Percentiles rank a stretch among this genome's conserved stretches.
Evolutionary conservation across 2,329 filamentous ascomycete genomes (phyloP).

Genomic region (Xylariaceae sp.): DNA sequence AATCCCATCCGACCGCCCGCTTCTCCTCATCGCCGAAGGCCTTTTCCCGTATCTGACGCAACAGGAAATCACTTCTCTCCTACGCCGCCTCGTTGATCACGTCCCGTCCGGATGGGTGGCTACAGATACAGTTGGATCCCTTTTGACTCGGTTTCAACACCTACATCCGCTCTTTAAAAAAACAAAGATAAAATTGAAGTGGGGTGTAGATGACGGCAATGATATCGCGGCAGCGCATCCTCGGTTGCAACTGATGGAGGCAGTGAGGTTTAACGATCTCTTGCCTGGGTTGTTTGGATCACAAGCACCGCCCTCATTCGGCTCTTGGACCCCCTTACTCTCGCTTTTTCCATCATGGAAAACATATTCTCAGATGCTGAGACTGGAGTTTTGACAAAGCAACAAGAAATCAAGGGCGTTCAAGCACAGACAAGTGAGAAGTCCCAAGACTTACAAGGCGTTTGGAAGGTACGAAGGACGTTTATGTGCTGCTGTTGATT

Average conservation of each 20-base stretch:
- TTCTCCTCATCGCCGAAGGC: conserved; percentile 22
- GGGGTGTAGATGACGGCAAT: conserved; percentile 14
- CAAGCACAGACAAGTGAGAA: not conserved
- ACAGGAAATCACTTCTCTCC: conserved; percentile 16
- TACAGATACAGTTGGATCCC: conserved; percentile 11
- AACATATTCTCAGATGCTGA: conserved; percentile 12
- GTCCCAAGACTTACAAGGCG: too few relatives aligned
- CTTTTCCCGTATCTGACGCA: conserved; percentile 21
- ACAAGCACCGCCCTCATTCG: conserved; percentile 9
- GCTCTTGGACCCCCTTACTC: conserved; percentile 10
- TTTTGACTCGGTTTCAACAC: conserved; percentile 7
- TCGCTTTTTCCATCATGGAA: conserved; percentile 12
- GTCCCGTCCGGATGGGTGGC: conserved; percentile 8
- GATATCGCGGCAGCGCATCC: conserved; percentile 10
- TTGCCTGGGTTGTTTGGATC: conserved; percentile 11
- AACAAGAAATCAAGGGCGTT: not conserved
- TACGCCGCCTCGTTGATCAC: conserved; percentile 9
- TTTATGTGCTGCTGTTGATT: too few relatives aligned
- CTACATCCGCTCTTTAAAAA: conserved; percentile 12
- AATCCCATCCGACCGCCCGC: conserved; percentile 19
- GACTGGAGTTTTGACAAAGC: conserved; percentile 8
- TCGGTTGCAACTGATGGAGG: conserved; percentile 5
- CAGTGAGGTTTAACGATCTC: conserved; percentile 9
- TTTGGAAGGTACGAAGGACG: too few relatives aligned
- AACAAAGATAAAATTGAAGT: conserved; percentile 10